Conservation (phyloP, 2,329 filamentous ascomycete genomes). For the Pyrenophora seminiperda region DNA sequence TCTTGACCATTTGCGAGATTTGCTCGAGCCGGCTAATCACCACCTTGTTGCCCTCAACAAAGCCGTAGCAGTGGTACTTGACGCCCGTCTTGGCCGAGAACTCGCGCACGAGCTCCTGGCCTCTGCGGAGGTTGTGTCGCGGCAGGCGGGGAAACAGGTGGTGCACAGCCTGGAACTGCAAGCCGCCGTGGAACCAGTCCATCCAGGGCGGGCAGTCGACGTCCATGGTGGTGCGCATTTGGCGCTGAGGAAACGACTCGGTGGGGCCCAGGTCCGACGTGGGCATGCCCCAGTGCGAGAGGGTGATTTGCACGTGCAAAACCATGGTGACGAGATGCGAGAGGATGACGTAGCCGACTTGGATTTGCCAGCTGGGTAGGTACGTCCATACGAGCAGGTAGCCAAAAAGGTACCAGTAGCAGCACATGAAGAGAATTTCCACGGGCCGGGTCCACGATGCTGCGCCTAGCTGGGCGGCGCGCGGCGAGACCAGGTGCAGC, state of each 20-base stretch:
- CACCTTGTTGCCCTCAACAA: conserved; percentile 80
- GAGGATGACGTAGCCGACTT: conserved; percentile 76
- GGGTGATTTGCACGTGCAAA: conserved; percentile 85
- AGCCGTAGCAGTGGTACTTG: conserved; percentile 84
- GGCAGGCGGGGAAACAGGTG: conserved; percentile 85
- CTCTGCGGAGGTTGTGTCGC: conserved; percentile 77
- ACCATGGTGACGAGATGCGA: conserved; percentile 82
- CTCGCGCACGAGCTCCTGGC: conserved; percentile 76
- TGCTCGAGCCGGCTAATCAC: conserved; percentile 79
- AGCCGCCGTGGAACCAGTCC: conserved; percentile 84
- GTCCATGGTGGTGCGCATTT: conserved; percentile 93
- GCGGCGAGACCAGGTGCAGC: conserved; percentile 72
- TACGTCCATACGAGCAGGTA: conserved; percentile 77
- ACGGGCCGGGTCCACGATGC: conserved; percentile 84
- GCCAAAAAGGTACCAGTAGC: conserved; percentile 88
- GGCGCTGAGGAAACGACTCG: conserved; percentile 88
- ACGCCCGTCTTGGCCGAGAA: conserved; percentile 84
- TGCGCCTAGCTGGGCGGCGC: conserved; percentile 73
- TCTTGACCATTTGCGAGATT: conserved; percentile 77
- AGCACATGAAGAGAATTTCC: conserved; percentile 74
- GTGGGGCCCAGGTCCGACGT: conserved; percentile 81
- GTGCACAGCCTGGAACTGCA: conserved; percentile 90
- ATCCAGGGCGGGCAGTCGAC: conserved; percentile 86
- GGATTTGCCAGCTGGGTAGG: conserved; percentile 70
- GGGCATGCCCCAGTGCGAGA: conserved; percentile 93